Evolutionary conservation across 768 basidiomycete genomes (phyloP).

Genomic region (Auricularia sp.): DNA sequence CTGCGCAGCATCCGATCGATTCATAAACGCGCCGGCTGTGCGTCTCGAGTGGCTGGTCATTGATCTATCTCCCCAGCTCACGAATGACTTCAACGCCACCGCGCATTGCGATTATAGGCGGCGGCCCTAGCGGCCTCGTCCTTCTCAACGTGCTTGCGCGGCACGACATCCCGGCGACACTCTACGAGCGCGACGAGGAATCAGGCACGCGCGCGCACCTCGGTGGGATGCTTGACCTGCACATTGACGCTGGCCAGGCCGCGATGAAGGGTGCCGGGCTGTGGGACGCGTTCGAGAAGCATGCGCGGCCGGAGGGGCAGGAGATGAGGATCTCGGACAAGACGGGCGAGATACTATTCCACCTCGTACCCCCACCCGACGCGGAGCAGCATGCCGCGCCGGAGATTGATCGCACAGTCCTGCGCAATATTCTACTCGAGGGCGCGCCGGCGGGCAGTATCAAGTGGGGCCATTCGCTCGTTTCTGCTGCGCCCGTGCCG

Average conservation of each 20-base stretch:
- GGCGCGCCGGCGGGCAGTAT: conserved; percentile 5
- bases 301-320: conserved; percentile 14
- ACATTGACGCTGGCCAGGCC: conserved; percentile 15
- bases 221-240: conserved; percentile 20
- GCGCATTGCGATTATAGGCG: conserved; percentile 16
- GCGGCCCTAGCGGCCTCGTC: conserved; percentile 19
- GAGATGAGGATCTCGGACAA: conserved; percentile 11
- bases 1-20: too few relatives aligned
- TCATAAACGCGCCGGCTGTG: too few relatives aligned
- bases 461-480: conserved; percentile 6
- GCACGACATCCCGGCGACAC: conserved; percentile 11
- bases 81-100: background rate
- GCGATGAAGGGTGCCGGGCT: conserved; percentile 15
- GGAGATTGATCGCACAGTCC: background rate
- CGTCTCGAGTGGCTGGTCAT: too few relatives aligned
- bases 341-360: background rate
- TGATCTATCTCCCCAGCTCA: too few relatives aligned
- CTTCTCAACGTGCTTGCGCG: conserved; percentile 18
- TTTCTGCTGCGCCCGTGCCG: background rate
- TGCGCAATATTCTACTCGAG: conserved; percentile 12
- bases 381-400: background rate
- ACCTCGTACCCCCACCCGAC: background rate
- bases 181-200: conserved; percentile 17
- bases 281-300: conserved; percentile 11
- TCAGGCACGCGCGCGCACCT: conserved; percentile 9